phyloP scores from a whole-genome alignment of 1,284 basidiomycete genomes.

The Apiotrichum brassicae region DNA sequence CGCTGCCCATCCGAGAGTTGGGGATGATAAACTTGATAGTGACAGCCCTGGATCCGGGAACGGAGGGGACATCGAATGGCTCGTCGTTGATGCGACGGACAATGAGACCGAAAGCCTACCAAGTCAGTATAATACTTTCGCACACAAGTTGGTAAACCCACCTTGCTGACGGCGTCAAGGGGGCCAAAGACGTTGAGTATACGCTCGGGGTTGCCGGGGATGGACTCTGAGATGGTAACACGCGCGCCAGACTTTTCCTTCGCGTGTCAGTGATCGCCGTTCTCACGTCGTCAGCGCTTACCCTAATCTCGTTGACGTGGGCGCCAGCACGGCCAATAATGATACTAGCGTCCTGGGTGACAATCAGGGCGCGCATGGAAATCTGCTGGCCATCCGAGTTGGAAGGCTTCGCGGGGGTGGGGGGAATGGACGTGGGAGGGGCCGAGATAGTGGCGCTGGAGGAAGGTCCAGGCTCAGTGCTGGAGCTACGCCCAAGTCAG shows the following conservation, averaged over 20 bases:
- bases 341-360: conserved; percentile 97
- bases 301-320: conserved; percentile 95
- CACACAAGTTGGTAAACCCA: too few species aligned
- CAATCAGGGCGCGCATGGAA: conserved; percentile 92
- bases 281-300: conserved; percentile 13
- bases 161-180: conserved; percentile 97
- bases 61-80: conserved; percentile 93
- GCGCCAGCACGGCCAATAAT: conserved; percentile 96
- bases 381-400: conserved; percentile 50
- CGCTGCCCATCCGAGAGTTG: conserved; percentile 98
- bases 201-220: conserved; percentile 94
- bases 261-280: neutral
- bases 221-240: conserved; percentile 92
- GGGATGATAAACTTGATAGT: conserved; percentile 99
- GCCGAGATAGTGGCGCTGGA: conserved; percentile 20
- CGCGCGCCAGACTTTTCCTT: conserved; percentile 88
- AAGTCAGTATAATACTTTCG: too few species aligned
- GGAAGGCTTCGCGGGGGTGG: conserved; percentile 33
- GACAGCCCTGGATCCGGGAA: conserved; percentile 94
- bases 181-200: conserved; percentile 95
- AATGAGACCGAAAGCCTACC: conserved; percentile 97
- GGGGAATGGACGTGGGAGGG: conserved; percentile 26
- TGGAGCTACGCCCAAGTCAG: neutral
- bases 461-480: conserved; percentile 29
- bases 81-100: conserved; percentile 99